These are phyloP conservation scores for Sarocladium kiliense DNA, from an alignment of 2,329 filamentous ascomycete genomes.

Conservation along the genomic window DNA sequence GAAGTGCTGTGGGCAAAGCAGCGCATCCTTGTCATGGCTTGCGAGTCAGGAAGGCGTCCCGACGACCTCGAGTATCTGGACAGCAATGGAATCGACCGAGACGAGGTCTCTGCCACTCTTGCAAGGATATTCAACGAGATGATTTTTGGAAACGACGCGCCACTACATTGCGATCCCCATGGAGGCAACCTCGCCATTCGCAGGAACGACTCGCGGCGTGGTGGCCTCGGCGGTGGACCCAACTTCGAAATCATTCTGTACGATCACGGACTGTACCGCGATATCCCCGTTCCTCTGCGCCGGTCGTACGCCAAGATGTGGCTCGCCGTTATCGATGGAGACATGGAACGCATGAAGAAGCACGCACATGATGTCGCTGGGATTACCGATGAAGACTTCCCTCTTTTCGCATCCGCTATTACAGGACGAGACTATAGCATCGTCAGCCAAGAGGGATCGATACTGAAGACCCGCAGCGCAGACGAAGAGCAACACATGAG, in stretches of 20 bases:
- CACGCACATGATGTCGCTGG: constrained; percentile 88
- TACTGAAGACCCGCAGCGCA: constrained; percentile 54
- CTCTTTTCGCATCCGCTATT: constrained; percentile 91
- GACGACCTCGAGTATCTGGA: constrained; percentile 90
- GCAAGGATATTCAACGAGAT: constrained; percentile 98
- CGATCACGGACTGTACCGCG: constrained; percentile 93
- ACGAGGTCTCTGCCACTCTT: constrained; percentile 89
- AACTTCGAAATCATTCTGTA: constrained; percentile 97
- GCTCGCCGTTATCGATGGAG: constrained; percentile 89
- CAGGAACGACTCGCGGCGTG: constrained; percentile 57
- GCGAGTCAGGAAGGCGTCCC: constrained; percentile 76
- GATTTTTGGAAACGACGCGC: constrained; percentile 88
- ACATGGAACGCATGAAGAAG: constrained; percentile 79
- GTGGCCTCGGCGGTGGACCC: constrained; percentile 41
- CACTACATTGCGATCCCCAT: constrained; percentile 94
- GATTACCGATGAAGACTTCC: constrained; percentile 84
- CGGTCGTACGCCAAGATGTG: constrained; percentile 94
- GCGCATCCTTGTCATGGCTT: constrained; percentile 93
- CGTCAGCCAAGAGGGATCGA: constrained; percentile 55
- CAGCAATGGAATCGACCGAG: constrained; percentile 79
- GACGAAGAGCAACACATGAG: constrained; percentile 86
- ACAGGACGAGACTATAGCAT: constrained; percentile 87
- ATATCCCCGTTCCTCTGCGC: constrained; percentile 74
- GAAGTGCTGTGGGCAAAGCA: constrained; percentile 84
- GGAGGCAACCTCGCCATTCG: constrained; percentile 93